Base-by-base conservation (phyloP, 2,329 filamentous ascomycete species). In the Lecanicillium sp. region DNA sequence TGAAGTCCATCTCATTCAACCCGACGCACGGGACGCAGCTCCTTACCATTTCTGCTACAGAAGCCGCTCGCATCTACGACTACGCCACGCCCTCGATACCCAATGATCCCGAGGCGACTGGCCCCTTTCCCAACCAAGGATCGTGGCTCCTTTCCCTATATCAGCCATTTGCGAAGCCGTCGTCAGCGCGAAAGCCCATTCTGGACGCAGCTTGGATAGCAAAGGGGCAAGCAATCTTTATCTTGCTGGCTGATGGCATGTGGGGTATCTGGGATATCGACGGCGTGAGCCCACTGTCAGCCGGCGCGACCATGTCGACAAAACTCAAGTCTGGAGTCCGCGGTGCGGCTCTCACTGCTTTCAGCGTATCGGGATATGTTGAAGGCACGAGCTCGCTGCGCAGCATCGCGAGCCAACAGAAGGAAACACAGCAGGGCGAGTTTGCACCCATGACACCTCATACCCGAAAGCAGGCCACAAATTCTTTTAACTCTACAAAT, bases 241-340 rank as follows among this genome's bases (percentile, higher is more conserved):
- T 71, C 1, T 67, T 84, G 2, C 66, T 84, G 3, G 75, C 76
- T 1, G 81, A 84, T 55, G 81, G 81, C 6, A 79, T 81, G 59
- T 84, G 81, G 81, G 81, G 79, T 12, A 76, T 84, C 27, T 84
- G 81, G 81, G 81, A 84, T 55, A 71, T 84, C 37, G 78, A 83
- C 52, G 77, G 79, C 7, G 70, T 70, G 24, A 75, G 74, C 32
- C 75, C 78, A 2, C 61, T 71, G 29, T 56, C 60, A 11, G 52
- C 64, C 10, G 61, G 70, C 40, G 61, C 70, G 50, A 60, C 69
- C 0, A 61, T 79, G 4, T 70, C 78, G 20, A 73, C 68, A 33
- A 77, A 73, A 54, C 64, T 76, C 26, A 70, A 70, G 48, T 65
- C 71, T 41, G 77, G 77, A 5, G 69, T 81, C 27, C 70, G 71